Conservation (phyloP, 306 rosid species). For the Luffa aegyptiaca region DNA sequence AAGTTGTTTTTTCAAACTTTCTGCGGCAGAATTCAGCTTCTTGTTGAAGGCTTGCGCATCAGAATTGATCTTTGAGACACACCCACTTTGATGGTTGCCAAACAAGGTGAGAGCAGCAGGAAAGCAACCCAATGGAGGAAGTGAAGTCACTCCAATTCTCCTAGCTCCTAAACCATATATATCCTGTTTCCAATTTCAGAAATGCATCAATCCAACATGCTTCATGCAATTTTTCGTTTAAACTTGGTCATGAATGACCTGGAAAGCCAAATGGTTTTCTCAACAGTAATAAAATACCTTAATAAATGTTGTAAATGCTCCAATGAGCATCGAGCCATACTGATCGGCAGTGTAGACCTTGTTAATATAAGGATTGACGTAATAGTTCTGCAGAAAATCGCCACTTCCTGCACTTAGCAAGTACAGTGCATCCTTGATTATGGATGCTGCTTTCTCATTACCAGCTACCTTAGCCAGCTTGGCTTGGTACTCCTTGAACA, state of each 20-base stretch:
- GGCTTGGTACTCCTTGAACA: conserved; percentile 69
- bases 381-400: conserved; percentile 86
- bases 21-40: conserved; percentile 60
- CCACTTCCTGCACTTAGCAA: conserved; percentile 73
- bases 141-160: conserved; percentile 90
- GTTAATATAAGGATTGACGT: conserved; percentile 64
- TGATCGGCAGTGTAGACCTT: conserved; percentile 57
- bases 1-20: conserved; percentile 58
- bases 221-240: not conserved
- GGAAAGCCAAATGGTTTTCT: not conserved
- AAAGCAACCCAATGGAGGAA: conserved; percentile 91
- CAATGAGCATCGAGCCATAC: conserved; percentile 43
- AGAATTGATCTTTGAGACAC: conserved; percentile 57
- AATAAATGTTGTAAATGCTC: conserved; percentile 42
- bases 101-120: conserved; percentile 81
- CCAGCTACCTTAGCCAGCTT: conserved; percentile 82
- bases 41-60: conserved; percentile 84
- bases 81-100: conserved; percentile 56
- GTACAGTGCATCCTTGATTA: conserved; percentile 58
- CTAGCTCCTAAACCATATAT: conserved; percentile 82
- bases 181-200: conserved; percentile 22
- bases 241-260: not conserved
- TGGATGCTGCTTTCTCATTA: conserved; percentile 51
- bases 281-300: conserved; percentile 30
- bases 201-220: not conserved